Percentiles rank a stretch among this genome's conserved stretches.
Evolutionary conservation across 805 yeast genomes (phyloP).

Genomic region (Metschnikowia arizonensis): DNA sequence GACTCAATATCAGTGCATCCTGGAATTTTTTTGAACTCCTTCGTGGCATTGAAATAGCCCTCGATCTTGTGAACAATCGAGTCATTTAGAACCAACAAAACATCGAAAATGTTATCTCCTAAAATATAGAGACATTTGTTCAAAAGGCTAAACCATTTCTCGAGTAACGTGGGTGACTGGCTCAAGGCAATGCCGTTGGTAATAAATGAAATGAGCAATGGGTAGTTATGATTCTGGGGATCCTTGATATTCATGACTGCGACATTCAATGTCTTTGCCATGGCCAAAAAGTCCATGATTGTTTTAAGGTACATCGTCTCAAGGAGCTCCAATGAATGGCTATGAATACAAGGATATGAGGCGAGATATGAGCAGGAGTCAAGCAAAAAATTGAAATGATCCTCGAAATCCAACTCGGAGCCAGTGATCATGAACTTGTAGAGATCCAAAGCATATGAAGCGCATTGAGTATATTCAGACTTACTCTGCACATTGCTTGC

Average conservation of each 20-base stretch:
- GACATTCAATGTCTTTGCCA: constrained; percentile 27
- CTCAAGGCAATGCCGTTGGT: constrained; percentile 46
- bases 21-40: constrained; percentile 14
- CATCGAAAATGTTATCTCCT: constrained; percentile 50
- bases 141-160: constrained; percentile 48
- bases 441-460: constrained; percentile 40
- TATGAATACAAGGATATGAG: constrained; percentile 7
- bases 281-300: constrained; percentile 27
- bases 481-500: constrained; percentile 19
- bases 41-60: constrained; percentile 26
- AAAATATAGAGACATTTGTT: constrained; percentile 50
- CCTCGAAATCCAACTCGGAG: constrained; percentile 49
- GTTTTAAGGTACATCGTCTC: constrained; percentile 26
- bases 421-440: constrained; percentile 49
- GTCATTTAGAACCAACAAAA: constrained; percentile 51
- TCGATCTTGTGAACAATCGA: constrained; percentile 42
- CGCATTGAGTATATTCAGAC: constrained; percentile 26
- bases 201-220: constrained; percentile 41
- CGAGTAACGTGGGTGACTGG: constrained; percentile 40
- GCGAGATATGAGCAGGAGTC: constrained; percentile 28
- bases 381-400: constrained; percentile 40
- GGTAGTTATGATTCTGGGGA: constrained; percentile 23
- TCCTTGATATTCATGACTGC: constrained; percentile 30
- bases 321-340: constrained; percentile 26
- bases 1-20: constrained; percentile 36